Evolutionary conservation across 768 basidiomycete species (phyloP).

Genomic region (Lentinula edodes): DNA sequence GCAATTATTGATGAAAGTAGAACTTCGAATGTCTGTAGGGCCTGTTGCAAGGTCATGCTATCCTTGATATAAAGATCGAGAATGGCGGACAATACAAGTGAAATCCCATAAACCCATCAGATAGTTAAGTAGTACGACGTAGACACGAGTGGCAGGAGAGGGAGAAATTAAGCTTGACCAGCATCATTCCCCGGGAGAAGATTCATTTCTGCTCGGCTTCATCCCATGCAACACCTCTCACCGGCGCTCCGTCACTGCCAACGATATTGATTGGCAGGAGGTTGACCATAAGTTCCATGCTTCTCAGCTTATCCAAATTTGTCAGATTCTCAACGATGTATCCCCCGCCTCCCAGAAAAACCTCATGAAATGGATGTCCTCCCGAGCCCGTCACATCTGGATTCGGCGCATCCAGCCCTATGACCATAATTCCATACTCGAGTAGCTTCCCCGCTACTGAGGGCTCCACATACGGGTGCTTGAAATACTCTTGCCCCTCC

Average conservation of each 20-base stretch:
- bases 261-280: constrained; percentile 55
- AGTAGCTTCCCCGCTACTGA: constrained; percentile 46
- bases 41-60: too few relatives aligned
- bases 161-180: not conserved
- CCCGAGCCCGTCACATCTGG: constrained; percentile 56
- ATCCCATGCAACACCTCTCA: constrained; percentile 59
- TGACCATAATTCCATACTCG: constrained; percentile 44
- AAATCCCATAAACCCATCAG: too few relatives aligned
- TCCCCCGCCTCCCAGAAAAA: constrained; percentile 42
- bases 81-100: too few relatives aligned
- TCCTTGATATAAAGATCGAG: too few relatives aligned
- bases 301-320: constrained; percentile 39
- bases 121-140: too few relatives aligned
- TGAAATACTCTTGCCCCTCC: constrained; percentile 33
- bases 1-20: too few relatives aligned
- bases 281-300: constrained; percentile 40
- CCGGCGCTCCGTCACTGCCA: constrained; percentile 61
- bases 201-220: not conserved
- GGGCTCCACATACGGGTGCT: constrained; percentile 59
- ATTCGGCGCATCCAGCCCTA: constrained; percentile 61
- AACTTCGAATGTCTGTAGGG: too few relatives aligned
- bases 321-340: constrained; percentile 70
- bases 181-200: not conserved
- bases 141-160: too few relatives aligned
- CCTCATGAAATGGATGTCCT: constrained; percentile 51